Evolutionary conservation across 257 asterid genomes (phyloP), one percentile per base, ranked within the genome.

Genomic region (Eucommia ulmoides): DNA sequence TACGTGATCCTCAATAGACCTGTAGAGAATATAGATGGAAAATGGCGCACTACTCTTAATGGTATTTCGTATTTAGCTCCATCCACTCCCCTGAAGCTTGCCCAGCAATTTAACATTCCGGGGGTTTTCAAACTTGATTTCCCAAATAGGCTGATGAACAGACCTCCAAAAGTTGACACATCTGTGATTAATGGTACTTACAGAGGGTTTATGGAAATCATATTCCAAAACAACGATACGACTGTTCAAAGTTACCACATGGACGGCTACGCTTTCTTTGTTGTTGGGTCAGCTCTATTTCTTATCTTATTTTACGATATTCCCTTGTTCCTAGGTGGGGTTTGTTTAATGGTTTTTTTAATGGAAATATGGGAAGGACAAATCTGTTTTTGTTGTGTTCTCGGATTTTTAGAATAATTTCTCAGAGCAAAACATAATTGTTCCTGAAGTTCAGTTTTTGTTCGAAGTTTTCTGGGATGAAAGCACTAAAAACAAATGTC

Each of bases 101-200:
- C 95, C 0, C 88, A 73, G 64, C 94, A 88, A 55, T 83, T 81
- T 64, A 73, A 69, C 23, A 33, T 88, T 62, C 75, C 62, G 3
- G 92, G 94, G 44, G 71, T 88, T 59, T 88, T 72, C 80, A 88
- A 88, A 76, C 92, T 88, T 44, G 97, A 88, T 71, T 88, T 88
- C 64, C 97, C 97, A 24, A 83, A 75, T 44, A 74, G 59, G 72
- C 65, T 68, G 56, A 88, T 88, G 94, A 68, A 73, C 24, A 79
- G 94, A 72, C 83, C 76, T 47, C 78, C 88, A 22, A 88, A 83
- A 63, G 52, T 83, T 41, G 97, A 88, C 70, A 69, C 91, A 0
- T 88, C 97, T 24, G 52, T 83, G 18, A 88, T 88, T 20, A 88
- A 88, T 33, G 92, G 93, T 52, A 83, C 91, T 65, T 81, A 74